These are phyloP conservation scores for Coccomyxa sp. DNA, from an alignment of 139 green algal species.

Conservation along the genomic window DNA sequence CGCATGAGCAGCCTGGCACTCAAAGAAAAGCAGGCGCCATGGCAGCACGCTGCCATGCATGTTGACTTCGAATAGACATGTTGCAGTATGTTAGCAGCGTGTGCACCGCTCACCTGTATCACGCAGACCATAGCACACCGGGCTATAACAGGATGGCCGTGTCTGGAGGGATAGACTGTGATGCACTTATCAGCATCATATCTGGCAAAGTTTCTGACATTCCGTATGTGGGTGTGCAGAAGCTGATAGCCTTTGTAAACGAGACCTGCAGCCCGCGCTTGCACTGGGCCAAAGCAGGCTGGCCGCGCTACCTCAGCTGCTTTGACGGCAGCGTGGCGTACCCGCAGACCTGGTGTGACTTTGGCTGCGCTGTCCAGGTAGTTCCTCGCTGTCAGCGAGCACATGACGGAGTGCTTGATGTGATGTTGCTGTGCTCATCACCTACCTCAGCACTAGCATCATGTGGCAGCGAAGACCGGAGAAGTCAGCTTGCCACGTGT, in stretches of 20 bases:
- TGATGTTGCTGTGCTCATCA: not conserved
- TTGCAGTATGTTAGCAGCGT: too few species aligned
- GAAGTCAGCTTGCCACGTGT: not conserved
- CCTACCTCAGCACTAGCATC: too few species aligned
- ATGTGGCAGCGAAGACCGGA: too few species aligned
- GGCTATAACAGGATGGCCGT: too few species aligned
- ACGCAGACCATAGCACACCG: too few species aligned
- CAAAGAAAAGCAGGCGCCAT: too few species aligned
- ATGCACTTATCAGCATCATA: not conserved
- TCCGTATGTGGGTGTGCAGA: not conserved
- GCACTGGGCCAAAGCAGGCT: constrained; percentile 78
- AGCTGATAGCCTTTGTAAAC: constrained; percentile 20
- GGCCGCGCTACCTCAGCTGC: constrained; percentile 38
- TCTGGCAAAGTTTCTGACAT: not conserved
- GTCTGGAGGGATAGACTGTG: too few species aligned
- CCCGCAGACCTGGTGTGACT: constrained; percentile 70
- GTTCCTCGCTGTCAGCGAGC: too few species aligned
- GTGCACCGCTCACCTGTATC: too few species aligned
- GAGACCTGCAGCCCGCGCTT: constrained; percentile 55
- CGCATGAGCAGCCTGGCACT: too few species aligned
- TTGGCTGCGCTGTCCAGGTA: constrained; percentile 65
- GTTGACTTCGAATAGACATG: too few species aligned
- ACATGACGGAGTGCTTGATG: not conserved
- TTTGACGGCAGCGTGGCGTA: constrained; percentile 64
- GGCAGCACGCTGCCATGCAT: too few species aligned